Percentiles rank a stretch among this genome's conserved stretches.
phyloP scores from a whole-genome alignment of 257 asterid species.

The Penstemon davidsonii region DNA sequence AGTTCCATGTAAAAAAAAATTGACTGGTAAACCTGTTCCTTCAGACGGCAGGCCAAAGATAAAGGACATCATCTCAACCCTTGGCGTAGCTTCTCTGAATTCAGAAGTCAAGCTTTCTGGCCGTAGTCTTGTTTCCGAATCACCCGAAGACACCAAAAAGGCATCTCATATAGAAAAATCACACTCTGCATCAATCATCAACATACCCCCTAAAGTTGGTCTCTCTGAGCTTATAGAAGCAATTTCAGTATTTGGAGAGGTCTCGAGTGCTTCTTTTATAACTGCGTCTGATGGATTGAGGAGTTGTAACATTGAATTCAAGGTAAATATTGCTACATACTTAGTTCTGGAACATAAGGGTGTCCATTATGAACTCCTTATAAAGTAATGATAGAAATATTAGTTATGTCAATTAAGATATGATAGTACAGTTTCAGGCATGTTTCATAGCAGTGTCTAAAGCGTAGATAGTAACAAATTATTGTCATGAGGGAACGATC shows the following conservation, averaged over 20 bases:
- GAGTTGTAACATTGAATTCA: slow-evolving; percentile 41
- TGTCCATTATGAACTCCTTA: not conserved
- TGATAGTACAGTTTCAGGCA: no score
- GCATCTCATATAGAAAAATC: slow-evolving; percentile 24
- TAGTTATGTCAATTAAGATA: no score
- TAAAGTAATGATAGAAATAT: no score
- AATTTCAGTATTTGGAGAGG: slow-evolving; percentile 47
- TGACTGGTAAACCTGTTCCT: slow-evolving; percentile 22
- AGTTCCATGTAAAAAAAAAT: slow-evolving; percentile 27
- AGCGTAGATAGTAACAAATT: no score
- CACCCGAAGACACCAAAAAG: slow-evolving; percentile 16
- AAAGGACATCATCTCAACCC: slow-evolving; percentile 9
- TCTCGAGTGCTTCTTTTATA: slow-evolving; percentile 40
- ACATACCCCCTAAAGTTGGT: slow-evolving; percentile 33
- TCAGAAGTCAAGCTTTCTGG: slow-evolving; percentile 20
- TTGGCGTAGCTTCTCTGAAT: slow-evolving; percentile 24
- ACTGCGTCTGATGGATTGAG: slow-evolving; percentile 28
- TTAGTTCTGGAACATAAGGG: not conserved
- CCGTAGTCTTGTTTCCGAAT: slow-evolving; percentile 22
- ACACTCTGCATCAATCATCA: slow-evolving; percentile 29
- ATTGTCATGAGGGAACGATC: no score
- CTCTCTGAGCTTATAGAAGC: slow-evolving; percentile 44
- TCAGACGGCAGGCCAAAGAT: slow-evolving; percentile 18
- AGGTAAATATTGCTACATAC: slow-evolving; percentile 31
- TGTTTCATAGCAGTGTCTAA: no score